Conservation (phyloP, 148 eudicot species). For the Dysphania ambrosioides region DNA sequence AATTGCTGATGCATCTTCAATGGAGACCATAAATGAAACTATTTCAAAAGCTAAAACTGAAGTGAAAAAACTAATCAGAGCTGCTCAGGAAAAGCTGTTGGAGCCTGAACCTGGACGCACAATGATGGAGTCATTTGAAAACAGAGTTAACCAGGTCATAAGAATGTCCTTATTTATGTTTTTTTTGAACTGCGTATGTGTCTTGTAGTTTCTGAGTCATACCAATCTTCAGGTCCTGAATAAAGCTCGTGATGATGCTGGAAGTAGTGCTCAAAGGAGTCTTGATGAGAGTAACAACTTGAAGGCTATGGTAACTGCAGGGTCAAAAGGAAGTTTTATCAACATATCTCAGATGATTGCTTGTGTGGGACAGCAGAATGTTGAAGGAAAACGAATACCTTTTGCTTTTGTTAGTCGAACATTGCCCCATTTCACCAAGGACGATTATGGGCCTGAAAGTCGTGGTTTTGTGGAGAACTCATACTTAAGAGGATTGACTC, state of each 20-base stretch:
- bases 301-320: conserved; percentile 99
- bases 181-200: background rate
- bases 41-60: conserved; percentile 88
- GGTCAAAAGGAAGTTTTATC: conserved; percentile 98
- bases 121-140: conserved; percentile 98
- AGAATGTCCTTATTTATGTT: background rate
- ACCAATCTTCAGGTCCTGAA: conserved; percentile 64
- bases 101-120: conserved; percentile 99
- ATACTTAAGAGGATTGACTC: conserved; percentile 89
- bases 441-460: conserved; percentile 97
- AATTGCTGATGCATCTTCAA: conserved; percentile 94
- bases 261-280: conserved; percentile 95
- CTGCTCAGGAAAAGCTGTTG: conserved; percentile 69
- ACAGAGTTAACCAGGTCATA: conserved; percentile 91
- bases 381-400: conserved; percentile 97
- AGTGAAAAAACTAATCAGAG: conserved; percentile 79
- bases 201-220: background rate
- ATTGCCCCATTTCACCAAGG: conserved; percentile 96
- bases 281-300: conserved; percentile 93
- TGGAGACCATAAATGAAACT: conserved; percentile 87
- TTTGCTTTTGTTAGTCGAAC: conserved; percentile 87
- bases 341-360: conserved; percentile 99
- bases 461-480: conserved; percentile 99
- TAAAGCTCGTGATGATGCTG: conserved; percentile 99
- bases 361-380: conserved; percentile 99